A percentile compares a stretch with the other conserved stretches of the same genome.
These are phyloP conservation scores for Fraxinus platypoda DNA, from an alignment of 305 asterid genomes.

Conservation along the genomic window DNA sequence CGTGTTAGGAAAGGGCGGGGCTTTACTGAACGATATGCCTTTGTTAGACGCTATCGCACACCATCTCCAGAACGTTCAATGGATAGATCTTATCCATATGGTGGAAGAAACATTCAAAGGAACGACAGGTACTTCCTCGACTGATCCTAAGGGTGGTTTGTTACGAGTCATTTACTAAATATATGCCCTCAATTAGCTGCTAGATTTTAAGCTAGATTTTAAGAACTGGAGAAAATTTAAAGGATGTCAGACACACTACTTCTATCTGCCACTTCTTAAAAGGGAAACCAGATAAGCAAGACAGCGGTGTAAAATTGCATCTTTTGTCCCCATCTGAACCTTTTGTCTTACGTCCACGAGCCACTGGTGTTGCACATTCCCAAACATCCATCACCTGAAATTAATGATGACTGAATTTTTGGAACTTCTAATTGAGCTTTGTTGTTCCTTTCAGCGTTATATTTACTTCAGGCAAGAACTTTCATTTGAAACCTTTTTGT, in stretches of 20 bases:
- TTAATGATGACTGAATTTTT: background rate
- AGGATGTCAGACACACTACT: background rate
- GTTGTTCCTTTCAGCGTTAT: background rate
- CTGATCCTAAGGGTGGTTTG: background rate
- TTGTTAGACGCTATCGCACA: constrained; percentile 90
- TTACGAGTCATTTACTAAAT: constrained; percentile 1
- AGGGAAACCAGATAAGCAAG: background rate
- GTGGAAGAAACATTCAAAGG: constrained; percentile 71
- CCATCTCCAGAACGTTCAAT: constrained; percentile 83
- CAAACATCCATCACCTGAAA: background rate
- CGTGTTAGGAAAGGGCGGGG: constrained; percentile 96
- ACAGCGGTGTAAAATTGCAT: background rate
- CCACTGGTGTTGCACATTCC: background rate
- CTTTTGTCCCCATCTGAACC: background rate
- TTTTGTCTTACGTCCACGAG: background rate
- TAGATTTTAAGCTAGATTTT: background rate
- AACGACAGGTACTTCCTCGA: constrained; percentile 62
- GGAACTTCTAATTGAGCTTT: background rate
- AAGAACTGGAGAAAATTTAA: background rate
- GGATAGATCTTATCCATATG: constrained; percentile 59
- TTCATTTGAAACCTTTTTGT: background rate
- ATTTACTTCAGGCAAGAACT: background rate
- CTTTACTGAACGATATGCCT: constrained; percentile 73
- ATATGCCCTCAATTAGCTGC: background rate
- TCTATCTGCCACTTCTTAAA: background rate